phyloP scores from a whole-genome alignment of 768 basidiomycete species.

The Amanita polypyramis region DNA sequence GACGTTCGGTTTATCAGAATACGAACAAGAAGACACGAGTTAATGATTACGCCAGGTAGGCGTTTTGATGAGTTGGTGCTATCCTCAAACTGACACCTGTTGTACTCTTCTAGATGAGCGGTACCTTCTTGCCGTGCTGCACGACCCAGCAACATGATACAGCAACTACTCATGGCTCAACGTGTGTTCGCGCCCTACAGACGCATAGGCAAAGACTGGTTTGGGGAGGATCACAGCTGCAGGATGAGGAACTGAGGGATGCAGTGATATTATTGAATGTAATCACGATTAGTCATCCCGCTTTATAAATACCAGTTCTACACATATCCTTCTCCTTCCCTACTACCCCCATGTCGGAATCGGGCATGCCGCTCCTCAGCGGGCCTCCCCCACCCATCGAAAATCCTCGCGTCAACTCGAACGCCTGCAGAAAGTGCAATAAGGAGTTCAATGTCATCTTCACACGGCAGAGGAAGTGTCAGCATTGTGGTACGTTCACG shows the following conservation, averaged over 20 bases:
- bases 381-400: constrained; percentile 41
- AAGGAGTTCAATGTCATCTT: constrained; percentile 66
- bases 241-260: no score
- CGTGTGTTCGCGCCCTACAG: no score
- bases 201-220: no score
- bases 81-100: not conserved
- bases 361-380: constrained; percentile 61
- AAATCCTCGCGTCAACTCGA: constrained; percentile 16
- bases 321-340: not conserved
- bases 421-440: constrained; percentile 56
- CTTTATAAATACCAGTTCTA: not conserved
- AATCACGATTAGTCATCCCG: not conserved
- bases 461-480: constrained; percentile 52
- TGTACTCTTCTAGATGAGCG: constrained; percentile 62
- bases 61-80: not conserved
- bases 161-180: no score
- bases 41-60: constrained; percentile 91
- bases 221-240: no score
- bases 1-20: constrained; percentile 84
- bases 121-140: constrained; percentile 76
- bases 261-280: no score
- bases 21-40: constrained; percentile 82
- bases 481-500: constrained; percentile 75
- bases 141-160: constrained; percentile 52
- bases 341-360: constrained; percentile 5